phyloP scores from a whole-genome alignment of 2,329 filamentous ascomycete genomes.

The Rhynchosporium agropyri region DNA sequence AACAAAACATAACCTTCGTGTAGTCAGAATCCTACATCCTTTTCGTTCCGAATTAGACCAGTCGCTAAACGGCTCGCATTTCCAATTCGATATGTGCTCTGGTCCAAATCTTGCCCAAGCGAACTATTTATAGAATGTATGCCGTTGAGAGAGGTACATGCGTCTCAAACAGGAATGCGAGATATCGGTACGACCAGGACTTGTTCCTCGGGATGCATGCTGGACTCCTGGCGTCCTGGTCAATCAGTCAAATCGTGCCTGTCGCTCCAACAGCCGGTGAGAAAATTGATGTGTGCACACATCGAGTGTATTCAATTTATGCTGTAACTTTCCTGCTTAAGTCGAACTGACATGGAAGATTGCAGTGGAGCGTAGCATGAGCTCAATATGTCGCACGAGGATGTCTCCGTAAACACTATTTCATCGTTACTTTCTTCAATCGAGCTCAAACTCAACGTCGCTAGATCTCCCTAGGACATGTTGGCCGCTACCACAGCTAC shows the following conservation, averaged over 20 bases:
- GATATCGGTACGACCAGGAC: not conserved
- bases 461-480: not conserved
- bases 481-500: not conserved
- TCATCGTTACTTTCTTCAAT: too few species aligned
- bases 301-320: not conserved
- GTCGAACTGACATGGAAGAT: not conserved
- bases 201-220: not conserved
- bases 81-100: too few species aligned
- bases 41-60: not conserved
- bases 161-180: not conserved
- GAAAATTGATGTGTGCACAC: constrained; percentile 11
- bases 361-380: not conserved
- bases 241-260: not conserved
- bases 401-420: too few species aligned
- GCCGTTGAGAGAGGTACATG: not conserved
- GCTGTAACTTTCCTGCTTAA: not conserved
- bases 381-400: too few species aligned
- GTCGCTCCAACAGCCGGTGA: constrained; percentile 9
- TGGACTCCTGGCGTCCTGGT: too few species aligned
- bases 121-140: not conserved
- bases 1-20: too few species aligned
- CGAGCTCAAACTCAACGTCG: too few species aligned
- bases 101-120: not conserved
- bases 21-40: not conserved
- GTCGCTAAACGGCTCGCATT: too few species aligned